Evolutionary conservation across 176 grass and related monocot species (phyloP), one percentile per base, ranked within the genome.

Genomic region (Carex myosuroides): DNA sequence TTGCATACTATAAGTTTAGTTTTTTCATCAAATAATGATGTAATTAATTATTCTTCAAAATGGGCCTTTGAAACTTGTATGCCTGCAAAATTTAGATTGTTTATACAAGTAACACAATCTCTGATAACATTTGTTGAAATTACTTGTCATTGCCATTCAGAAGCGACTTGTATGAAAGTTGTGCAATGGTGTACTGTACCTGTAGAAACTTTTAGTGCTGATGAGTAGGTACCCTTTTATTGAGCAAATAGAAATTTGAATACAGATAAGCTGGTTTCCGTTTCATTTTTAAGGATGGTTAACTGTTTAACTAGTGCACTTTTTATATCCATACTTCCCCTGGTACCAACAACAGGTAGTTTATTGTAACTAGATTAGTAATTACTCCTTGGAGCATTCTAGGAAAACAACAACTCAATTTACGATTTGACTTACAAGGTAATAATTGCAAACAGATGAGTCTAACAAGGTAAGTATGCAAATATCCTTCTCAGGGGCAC

Each of bases 401-500:
- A 39, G 37, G 37, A 71, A 46, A 16, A 41, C 46, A 44, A 37
- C 42, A 55, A 16, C 50, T 77, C 21, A 32, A 32, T 32, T 55
- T 56, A 55, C 56, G 6, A 29, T 77, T 56, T 17, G 6, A 55
- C 6, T 17, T 77, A 16, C 10, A 54, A 77, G 46, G 22, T 26
- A 50, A 55, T 77, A 29, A 76, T 22, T 77, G 24, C 21, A 7
- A 56, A 56, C 44, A 32, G 17, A 42, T 44, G 37, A 70, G 60
- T 48, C 30, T 77, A 77, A 77, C 46, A 54, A 76, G 48, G 22
- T 55, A 76, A 76, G 41, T 56, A 54, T 77, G 60, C 41, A 46
- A 66, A 76, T 85, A 73, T 84, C 5, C 13, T 75, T 87, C 63
- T 72, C 86, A 99, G 96, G 91, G 96, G 93, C 65, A 95, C 93